phyloP scores from a whole-genome alignment of 768 basidiomycete genomes.

The Wakefieldia striispora region DNA sequence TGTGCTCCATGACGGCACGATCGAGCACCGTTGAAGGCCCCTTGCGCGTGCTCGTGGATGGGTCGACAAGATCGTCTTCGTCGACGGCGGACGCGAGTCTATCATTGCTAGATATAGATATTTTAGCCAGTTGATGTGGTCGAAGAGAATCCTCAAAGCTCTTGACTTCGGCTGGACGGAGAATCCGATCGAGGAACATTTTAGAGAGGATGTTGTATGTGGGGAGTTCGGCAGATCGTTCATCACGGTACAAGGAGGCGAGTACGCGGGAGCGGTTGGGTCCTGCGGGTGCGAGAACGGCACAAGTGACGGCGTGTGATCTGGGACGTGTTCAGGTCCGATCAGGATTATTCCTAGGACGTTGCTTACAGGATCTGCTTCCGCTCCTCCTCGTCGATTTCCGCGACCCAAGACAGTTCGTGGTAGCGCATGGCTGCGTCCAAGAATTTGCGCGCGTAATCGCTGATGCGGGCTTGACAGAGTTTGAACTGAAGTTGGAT shows the following conservation, averaged over 20 bases:
- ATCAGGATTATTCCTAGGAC: background rate
- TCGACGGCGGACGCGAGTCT: constrained; percentile 66
- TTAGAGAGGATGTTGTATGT: constrained; percentile 91
- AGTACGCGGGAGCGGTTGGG: constrained; percentile 93
- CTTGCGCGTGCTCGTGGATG: constrained; percentile 69
- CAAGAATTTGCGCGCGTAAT: constrained; percentile 87
- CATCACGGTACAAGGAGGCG: constrained; percentile 91
- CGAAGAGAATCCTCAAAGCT: constrained; percentile 86
- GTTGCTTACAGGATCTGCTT: constrained; percentile 77
- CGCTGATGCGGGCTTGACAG: constrained; percentile 91
- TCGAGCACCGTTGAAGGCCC: constrained; percentile 96
- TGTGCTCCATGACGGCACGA: constrained; percentile 98
- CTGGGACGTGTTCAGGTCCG: constrained; percentile 38
- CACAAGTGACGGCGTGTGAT: constrained; percentile 90
- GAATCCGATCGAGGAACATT: constrained; percentile 98
- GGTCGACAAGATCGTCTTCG: constrained; percentile 53
- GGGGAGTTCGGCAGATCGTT: constrained; percentile 76
- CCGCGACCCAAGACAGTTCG: constrained; percentile 86
- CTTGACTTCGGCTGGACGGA: constrained; percentile 85
- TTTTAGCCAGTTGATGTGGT: constrained; percentile 92
- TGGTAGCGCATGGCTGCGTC: constrained; percentile 95
- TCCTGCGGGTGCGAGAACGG: constrained; percentile 94
- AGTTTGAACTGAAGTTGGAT: constrained; percentile 84
- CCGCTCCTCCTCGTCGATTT: constrained; percentile 93
- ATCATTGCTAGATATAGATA: constrained; percentile 82